Base-by-base conservation (phyloP, 805 yeast genomes). In the Suhomyces faveliae region DNA sequence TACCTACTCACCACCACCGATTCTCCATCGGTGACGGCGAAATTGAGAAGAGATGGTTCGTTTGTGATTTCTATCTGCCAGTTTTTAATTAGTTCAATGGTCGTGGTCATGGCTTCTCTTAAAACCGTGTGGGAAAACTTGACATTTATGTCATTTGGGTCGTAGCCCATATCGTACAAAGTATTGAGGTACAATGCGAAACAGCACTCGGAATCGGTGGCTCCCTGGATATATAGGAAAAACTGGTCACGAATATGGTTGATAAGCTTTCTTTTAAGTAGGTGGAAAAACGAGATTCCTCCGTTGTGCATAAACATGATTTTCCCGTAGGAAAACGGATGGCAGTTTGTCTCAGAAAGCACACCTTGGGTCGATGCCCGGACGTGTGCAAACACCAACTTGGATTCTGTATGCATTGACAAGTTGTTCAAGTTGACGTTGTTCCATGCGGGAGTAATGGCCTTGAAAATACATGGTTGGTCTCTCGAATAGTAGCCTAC, bases 251-350 rank as follows among this genome's bases (percentile, higher is more conserved):
- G 80, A 40, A 94, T 74, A 61, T 87, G 89, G 55, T 80, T 76
- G 27, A 89, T 76, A 38, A 94, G 72, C 49, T 68, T 77, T 50
- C 94, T 78, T 67, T 94, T 94, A 56, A 94, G 87, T 54, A 70
- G 68, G 46, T 73, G 64, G 64, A 92, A 94, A 50, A 81, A 81
- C 9, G 91, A 76, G 20, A 94, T 81, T 0, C 89, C 94, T 24
- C 99, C 99, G 67, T 94, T 94, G 67, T 94, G 99, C 99, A 94
- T 94, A 64, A 94, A 94, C 86, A 92, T 87, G 42, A 92, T 71
- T 43, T 83, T 83, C 52, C 91, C 92, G 63, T 81, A 90, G 3
- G 87, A 83, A 67, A 94, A 94, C 0, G 99, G 99, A 64, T 94
- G 99, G 67, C 99, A 94, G 66, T 94, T 94, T 0, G 97, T 92